phyloP scores from a whole-genome alignment of 495 filamentous ascomycete genomes.

The Hypoxylon perforatum region DNA sequence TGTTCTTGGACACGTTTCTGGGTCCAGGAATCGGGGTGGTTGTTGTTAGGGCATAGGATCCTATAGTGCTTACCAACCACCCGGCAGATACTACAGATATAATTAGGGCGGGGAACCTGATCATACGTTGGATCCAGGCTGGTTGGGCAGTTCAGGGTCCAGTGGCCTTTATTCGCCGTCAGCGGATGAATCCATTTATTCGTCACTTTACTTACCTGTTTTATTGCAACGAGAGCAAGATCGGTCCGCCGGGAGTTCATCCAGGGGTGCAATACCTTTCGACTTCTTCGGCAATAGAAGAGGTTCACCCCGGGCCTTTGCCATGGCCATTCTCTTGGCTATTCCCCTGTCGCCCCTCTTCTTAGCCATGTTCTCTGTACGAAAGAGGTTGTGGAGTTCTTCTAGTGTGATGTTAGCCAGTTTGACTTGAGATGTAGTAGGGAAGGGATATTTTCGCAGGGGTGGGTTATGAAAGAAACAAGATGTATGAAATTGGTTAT shows the following conservation, averaged over 20 bases:
- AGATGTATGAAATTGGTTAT: too few species aligned
- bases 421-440: too few species aligned
- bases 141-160: conserved; percentile 53
- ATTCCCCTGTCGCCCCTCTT: too few species aligned
- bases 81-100: conserved; percentile 51
- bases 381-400: too few species aligned
- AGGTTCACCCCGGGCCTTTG: too few species aligned
- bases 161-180: conserved; percentile 52
- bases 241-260: conserved; percentile 21
- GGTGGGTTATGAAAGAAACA: too few species aligned
- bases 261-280: too few species aligned
- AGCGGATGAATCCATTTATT: conserved; percentile 11
- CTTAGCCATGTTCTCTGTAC: too few species aligned
- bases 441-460: too few species aligned
- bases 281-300: too few species aligned
- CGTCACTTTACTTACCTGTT: conserved; percentile 41
- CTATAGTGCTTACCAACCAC: conserved; percentile 45
- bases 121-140: conserved; percentile 53
- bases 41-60: conserved; percentile 50
- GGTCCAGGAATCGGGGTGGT: conserved; percentile 40
- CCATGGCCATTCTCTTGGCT: too few species aligned
- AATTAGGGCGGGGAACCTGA: conserved; percentile 37
- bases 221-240: conserved; percentile 51
- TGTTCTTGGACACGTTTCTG: conserved; percentile 34
- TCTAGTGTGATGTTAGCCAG: too few species aligned